Conservation (phyloP, 2,329 filamentous ascomycete species). For the Fusarium sp. region DNA sequence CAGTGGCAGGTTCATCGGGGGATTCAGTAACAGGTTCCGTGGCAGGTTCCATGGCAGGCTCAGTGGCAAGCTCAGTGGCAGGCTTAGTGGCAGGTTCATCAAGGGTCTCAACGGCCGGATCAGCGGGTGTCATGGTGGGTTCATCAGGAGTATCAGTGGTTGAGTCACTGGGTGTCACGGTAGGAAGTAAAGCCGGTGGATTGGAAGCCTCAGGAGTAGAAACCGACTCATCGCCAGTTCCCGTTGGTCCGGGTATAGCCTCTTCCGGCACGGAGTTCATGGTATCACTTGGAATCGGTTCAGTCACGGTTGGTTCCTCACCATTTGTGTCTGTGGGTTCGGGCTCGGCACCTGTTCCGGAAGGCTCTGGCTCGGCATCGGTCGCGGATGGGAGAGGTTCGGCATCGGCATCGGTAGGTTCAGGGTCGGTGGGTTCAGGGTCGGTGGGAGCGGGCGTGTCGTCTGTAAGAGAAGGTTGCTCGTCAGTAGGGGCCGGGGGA, state of each 20-base stretch:
- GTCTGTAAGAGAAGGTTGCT: neutral
- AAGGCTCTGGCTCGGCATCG: neutral
- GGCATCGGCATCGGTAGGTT: neutral
- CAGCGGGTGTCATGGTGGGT: neutral
- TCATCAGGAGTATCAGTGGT: neutral
- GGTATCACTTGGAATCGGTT: constrained; percentile 1
- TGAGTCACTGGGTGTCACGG: neutral
- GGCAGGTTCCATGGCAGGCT: neutral
- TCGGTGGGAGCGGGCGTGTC: neutral
- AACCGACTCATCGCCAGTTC: neutral
- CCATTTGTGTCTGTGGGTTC: constrained; percentile 13
- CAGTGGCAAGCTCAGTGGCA: too few relatives aligned
- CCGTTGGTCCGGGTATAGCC: constrained; percentile 1
- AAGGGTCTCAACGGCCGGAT: neutral
- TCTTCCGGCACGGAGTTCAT: constrained; percentile 5
- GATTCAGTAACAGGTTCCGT: neutral
- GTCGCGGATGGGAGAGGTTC: neutral
- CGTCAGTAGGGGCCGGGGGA: neutral
- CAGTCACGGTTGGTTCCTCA: constrained; percentile 9
- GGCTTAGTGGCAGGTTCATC: neutral
- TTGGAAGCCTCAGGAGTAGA: constrained; percentile 2
- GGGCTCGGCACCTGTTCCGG: neutral
- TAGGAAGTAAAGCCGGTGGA: neutral
- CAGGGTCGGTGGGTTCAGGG: neutral
- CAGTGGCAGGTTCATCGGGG: neutral